Conservation (phyloP, 208 protist species). For the Angomonas ambiguus region DNA sequence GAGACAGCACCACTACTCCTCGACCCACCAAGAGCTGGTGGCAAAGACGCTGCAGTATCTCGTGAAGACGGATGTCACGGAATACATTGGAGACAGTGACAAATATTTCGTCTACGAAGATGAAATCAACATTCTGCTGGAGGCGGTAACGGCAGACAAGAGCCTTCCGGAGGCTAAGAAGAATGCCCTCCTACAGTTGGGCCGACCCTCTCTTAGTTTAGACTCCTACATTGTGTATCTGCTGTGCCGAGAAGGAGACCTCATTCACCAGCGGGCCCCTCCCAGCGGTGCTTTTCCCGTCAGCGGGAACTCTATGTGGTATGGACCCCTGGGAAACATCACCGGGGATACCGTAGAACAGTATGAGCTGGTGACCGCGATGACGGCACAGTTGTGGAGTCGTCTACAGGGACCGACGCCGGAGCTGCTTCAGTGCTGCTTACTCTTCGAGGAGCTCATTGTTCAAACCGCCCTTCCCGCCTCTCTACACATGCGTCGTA, state of each 20-base stretch:
- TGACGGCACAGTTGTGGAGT: constrained; percentile 75
- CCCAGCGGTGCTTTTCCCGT: constrained; percentile 66
- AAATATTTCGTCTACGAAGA: constrained; percentile 84
- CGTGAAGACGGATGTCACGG: constrained; percentile 38
- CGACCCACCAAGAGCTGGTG: constrained; percentile 31
- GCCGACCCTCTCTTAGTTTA: constrained; percentile 28
- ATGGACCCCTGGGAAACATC: constrained; percentile 75
- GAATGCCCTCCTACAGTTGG: constrained; percentile 55
- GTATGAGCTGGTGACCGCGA: constrained; percentile 64
- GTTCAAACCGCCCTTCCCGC: constrained; percentile 56
- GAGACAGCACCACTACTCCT: constrained; percentile 54
- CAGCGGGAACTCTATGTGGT: constrained; percentile 37
- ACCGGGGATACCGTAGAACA: constrained; percentile 81
- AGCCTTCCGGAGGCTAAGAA: constrained; percentile 47
- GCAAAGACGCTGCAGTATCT: constrained; percentile 57
- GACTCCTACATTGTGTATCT: constrained; percentile 66
- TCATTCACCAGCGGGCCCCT: constrained; percentile 31
- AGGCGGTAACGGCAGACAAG: constrained; percentile 63
- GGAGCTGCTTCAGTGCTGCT: constrained; percentile 77
- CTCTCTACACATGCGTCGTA: constrained; percentile 52
- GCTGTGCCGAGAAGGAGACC: constrained; percentile 16
- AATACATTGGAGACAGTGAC: constrained; percentile 71
- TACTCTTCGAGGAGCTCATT: constrained; percentile 72
- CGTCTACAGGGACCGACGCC: constrained; percentile 82
- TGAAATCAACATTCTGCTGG: constrained; percentile 48